Evolutionary conservation across 441 rosid species (phyloP).

Genomic region (Gossypium laxum): DNA sequence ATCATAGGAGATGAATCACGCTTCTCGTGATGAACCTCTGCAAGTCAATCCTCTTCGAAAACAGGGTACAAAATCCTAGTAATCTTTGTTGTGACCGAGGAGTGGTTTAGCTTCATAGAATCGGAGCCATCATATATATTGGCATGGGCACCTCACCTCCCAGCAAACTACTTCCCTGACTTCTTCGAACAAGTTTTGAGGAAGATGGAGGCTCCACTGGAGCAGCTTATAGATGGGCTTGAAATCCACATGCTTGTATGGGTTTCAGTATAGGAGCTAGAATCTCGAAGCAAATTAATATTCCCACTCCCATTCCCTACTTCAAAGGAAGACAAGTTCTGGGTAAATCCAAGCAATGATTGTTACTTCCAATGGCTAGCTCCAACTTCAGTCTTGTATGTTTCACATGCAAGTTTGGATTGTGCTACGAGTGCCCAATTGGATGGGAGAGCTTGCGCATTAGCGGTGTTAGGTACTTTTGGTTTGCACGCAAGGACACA

Average conservation of each 20-base stretch:
- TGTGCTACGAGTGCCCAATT: conserved; percentile 21
- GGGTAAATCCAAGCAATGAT: neutral
- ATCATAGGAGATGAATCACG: neutral
- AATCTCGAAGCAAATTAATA: conserved; percentile 16
- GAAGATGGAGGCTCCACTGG: conserved; percentile 20
- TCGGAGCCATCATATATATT: conserved; percentile 1
- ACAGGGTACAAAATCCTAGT: conserved; percentile 1
- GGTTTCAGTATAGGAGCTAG: conserved; percentile 31
- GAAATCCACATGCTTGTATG: conserved; percentile 1
- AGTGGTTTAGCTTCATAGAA: conserved; percentile 9
- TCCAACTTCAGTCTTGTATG: conserved; percentile 22
- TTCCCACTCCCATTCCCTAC: conserved; percentile 30
- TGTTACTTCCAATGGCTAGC: conserved; percentile 20
- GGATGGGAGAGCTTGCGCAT: conserved; percentile 19
- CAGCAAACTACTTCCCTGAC: conserved; percentile 15
- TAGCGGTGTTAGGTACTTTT: conserved; percentile 20
- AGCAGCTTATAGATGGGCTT: conserved; percentile 17
- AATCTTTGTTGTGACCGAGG: conserved; percentile 11
- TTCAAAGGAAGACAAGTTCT: conserved; percentile 2
- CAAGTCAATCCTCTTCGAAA: conserved; percentile 13
- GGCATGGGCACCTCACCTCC: conserved; percentile 8
- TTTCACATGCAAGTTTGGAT: conserved; percentile 25
- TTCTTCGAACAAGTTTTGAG: conserved; percentile 22
- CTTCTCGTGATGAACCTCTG: conserved; percentile 22
- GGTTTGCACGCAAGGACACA: conserved; percentile 23